Conservation (phyloP, 176 grass and related monocot species). For the Zoysia pacifica region DNA sequence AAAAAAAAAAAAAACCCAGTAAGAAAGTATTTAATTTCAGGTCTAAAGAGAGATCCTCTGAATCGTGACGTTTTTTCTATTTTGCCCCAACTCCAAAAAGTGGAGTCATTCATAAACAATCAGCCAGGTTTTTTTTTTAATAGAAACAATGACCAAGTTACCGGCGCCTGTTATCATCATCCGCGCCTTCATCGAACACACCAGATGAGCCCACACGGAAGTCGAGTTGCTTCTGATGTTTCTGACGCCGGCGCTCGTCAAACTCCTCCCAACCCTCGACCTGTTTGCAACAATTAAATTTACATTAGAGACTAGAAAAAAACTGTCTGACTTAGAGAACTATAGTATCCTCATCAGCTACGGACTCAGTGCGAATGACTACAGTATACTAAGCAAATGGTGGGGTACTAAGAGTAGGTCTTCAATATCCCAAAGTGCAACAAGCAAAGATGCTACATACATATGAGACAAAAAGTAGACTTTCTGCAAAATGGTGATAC, state of each 20-base stretch:
- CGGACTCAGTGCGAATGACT: neutral
- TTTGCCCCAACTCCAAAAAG: too few species aligned
- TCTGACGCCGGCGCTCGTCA: constrained; percentile 70
- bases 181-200: constrained; percentile 91
- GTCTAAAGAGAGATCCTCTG: neutral
- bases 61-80: neutral
- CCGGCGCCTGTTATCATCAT: constrained; percentile 60
- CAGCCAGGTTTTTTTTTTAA: neutral
- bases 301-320: neutral
- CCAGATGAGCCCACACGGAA: constrained; percentile 92
- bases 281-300: constrained; percentile 33
- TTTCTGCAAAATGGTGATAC: neutral
- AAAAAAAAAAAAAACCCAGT: neutral
- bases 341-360: neutral
- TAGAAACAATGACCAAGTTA: constrained; percentile 5
- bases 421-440: neutral
- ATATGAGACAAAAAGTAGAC: neutral
- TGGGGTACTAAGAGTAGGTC: neutral
- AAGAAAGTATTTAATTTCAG: neutral
- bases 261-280: constrained; percentile 91
- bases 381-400: neutral
- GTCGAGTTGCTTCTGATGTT: constrained; percentile 97
- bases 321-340: neutral
- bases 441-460: neutral
- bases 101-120: neutral